Evolutionary conservation across 108 stramenopile genomes (phyloP), one percentile per base, ranked within the genome.

Genomic region (Fistulifera pelliculosa): DNA sequence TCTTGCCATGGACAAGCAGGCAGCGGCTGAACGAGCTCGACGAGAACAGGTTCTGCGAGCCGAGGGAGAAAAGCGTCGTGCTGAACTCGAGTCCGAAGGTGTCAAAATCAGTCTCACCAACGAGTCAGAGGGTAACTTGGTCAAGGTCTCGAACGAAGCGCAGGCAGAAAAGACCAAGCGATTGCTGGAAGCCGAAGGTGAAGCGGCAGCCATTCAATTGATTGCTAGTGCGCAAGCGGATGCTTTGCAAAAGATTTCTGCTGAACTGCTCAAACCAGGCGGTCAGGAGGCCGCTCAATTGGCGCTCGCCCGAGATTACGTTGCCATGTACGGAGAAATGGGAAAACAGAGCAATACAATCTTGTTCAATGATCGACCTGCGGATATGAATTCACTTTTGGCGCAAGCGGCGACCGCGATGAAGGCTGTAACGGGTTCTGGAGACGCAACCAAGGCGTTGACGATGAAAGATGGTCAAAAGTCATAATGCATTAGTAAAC

Each of bases 1-100:
- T 19, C 68, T 94, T 57, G 94, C 95, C 65, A 96, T 98, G 95
- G 97, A 98, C 79, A 96, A 96, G 55, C 97, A 98, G 63, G 97
- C 95, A 0, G 97, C 95, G 5, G 97, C 97, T 1, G 97, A 98
- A 70, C 77, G 97, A 11, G 83, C 72, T 55, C 66, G 94, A 27
- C 77, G 97, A 65, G 94, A 98, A 69, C 88, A 94, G 40, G 97
- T 98, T 1, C 66, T 98, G 47, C 70, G 92, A 42, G 97, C 95
- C 2, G 94, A 96, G 76, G 97, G 95, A 52, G 87, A 88, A 61
- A 98, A 98, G 60, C 84, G 83, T 58, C 52, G 84, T 0, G 90
- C 85, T 13, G 85, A 92, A 51, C 68, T 98, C 51, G 77, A 92
- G 35, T 90, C 88, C 14, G 97, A 98, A 76, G 97, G 95, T 50